These are phyloP conservation scores for Bimuria novae-zelandiae DNA, from an alignment of 2,329 filamentous ascomycete genomes.

Conservation along the genomic window DNA sequence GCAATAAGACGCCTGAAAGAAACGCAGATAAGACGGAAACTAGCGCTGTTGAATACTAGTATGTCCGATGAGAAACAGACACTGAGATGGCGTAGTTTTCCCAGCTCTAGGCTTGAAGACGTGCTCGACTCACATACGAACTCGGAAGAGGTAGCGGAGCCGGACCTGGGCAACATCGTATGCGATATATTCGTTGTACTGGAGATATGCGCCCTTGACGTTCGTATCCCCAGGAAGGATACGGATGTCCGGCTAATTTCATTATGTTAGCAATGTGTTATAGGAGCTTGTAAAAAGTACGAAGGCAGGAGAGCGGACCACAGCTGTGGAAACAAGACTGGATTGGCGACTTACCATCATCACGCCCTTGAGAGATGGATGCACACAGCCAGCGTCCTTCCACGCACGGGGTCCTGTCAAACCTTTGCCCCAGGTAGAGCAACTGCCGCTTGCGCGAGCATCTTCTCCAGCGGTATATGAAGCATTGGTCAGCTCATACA, in stretches of 20 bases:
- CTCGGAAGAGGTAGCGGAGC: conserved; percentile 70
- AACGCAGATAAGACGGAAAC: too few species aligned
- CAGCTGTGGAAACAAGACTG: neutral
- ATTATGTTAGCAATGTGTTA: conserved; percentile 12
- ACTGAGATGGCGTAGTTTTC: too few species aligned
- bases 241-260: conserved; percentile 30
- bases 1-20: too few species aligned
- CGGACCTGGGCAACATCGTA: conserved; percentile 73
- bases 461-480: conserved; percentile 67
- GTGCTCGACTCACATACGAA: conserved; percentile 41
- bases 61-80: too few species aligned
- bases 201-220: conserved; percentile 51
- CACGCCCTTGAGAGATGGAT: conserved; percentile 68
- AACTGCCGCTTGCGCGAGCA: conserved; percentile 63
- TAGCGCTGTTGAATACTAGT: too few species aligned
- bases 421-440: conserved; percentile 75
- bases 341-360: conserved; percentile 63
- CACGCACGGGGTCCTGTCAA: conserved; percentile 66
- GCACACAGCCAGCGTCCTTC: conserved; percentile 74
- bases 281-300: neutral
- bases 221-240: neutral
- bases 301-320: neutral
- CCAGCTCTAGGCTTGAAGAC: too few species aligned
- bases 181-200: conserved; percentile 75
- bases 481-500: conserved; percentile 64